Evolutionary conservation across 164 flowering plant genomes (phyloP), one percentile per base, ranked within the genome.

Genomic region (Nelumbo lutea): DNA sequence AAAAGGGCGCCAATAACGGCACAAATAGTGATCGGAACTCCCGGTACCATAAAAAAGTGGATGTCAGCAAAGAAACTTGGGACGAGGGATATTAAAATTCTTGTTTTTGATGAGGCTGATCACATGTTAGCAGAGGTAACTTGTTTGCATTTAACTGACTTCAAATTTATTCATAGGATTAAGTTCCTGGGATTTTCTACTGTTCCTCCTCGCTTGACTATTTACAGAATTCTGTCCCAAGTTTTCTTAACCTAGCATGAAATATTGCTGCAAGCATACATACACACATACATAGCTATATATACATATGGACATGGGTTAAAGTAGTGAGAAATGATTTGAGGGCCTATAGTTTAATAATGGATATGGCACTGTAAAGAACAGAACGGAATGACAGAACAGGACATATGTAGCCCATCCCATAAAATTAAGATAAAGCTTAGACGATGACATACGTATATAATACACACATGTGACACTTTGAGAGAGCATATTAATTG

Each of bases 31-130:
- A 88, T 96, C 69, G 99, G 99, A 3, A 96, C 99, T 10, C 97
- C 99, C 41, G 99, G 98, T 5, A 95, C 98, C 0, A 79, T 89
- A 2, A 84, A 81, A 76, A 89, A 78, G 55, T 90, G 90, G 89
- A 78, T 90, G 73, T 51, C 81, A 1, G 56, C 14, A 0, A 87
- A 57, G 81, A 90, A 93, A 69, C 71, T 96, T 70, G 77, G 88
- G 46, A 43, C 76, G 2, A 67, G 72, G 40, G 62, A 64, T 46
- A 51, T 96, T 80, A 90, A 85, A 83, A 86, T 96, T 72, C 90
- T 96, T 70, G 99, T 96, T 41, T 96, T 89, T 79, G 99, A 96
- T 68, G 99, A 96, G 75, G 99, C 99, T 71, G 99, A 96, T 80
- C 97, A 89, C 72, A 96, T 96, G 99, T 76, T 96, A 65, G 96